Conservation (phyloP, 495 filamentous ascomycete species). For the Thozetella sp. region DNA sequence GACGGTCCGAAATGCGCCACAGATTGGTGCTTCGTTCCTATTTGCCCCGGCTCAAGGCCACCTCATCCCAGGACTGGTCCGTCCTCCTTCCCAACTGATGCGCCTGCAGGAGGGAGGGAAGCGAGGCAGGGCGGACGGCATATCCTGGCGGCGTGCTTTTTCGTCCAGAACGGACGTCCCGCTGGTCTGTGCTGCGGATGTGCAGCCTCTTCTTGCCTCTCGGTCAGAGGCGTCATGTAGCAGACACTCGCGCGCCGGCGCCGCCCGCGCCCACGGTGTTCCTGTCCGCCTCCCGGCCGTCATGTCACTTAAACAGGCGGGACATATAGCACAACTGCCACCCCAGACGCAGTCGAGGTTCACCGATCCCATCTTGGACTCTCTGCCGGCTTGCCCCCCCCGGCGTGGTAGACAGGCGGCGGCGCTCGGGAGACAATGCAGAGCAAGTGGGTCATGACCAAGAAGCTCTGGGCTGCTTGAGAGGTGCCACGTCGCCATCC, state of each 20-base stretch:
- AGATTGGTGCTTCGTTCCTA: neutral
- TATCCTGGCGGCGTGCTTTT: neutral
- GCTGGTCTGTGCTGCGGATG: neutral
- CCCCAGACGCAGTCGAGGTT: neutral
- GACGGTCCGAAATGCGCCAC: neutral
- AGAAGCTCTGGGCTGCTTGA: neutral
- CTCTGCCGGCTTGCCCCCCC: neutral
- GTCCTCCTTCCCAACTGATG: neutral
- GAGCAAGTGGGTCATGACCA: neutral
- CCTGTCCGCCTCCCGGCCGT: neutral
- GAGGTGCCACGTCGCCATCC: slow-evolving; percentile 1
- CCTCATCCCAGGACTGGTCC: neutral
- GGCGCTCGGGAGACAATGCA: neutral
- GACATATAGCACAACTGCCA: neutral
- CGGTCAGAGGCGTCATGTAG: neutral
- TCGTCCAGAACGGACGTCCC: neutral
- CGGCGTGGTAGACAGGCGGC: neutral
- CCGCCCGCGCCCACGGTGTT: neutral
- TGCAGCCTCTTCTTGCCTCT: neutral
- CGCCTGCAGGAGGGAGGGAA: neutral
- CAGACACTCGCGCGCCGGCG: neutral
- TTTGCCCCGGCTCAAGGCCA: neutral
- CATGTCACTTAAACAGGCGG: neutral
- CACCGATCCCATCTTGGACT: slow-evolving; percentile 2
- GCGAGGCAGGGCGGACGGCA: slow-evolving; percentile 1